These are phyloP conservation scores for Hyaloscypha bicolor DNA, from an alignment of 495 filamentous ascomycete species.

Conservation along the genomic window DNA sequence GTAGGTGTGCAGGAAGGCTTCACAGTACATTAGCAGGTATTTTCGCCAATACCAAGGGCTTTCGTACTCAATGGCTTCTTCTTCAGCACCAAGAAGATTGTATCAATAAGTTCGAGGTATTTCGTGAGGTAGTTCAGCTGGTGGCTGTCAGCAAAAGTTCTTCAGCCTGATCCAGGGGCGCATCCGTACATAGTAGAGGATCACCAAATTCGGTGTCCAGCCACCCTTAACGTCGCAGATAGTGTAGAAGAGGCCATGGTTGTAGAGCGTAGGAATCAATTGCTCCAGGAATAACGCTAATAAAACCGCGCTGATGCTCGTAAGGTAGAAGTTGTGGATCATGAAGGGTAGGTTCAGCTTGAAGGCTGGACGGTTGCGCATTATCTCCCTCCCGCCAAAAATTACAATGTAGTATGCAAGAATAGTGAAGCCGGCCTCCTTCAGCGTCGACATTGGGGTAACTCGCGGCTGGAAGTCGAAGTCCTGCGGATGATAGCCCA, in stretches of 20 bases:
- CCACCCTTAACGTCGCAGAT: slow-evolving; percentile 73
- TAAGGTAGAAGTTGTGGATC: slow-evolving; percentile 81
- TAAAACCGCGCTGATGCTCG: slow-evolving; percentile 66
- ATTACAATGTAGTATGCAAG: slow-evolving; percentile 74
- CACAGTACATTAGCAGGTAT: slow-evolving; percentile 31
- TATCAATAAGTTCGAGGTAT: slow-evolving; percentile 80
- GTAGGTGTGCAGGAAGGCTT: slow-evolving; percentile 86
- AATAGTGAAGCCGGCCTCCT: slow-evolving; percentile 63
- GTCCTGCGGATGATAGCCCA: slow-evolving; percentile 72
- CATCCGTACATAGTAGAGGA: slow-evolving; percentile 79
- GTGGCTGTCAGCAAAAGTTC: slow-evolving; percentile 14
- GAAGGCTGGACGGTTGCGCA: slow-evolving; percentile 69
- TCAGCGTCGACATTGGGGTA: slow-evolving; percentile 73
- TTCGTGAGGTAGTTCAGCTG: slow-evolving; percentile 86
- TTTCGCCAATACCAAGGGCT: not conserved
- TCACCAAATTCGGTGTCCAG: slow-evolving; percentile 77
- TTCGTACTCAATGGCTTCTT: slow-evolving; percentile 80
- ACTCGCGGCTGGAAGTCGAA: slow-evolving; percentile 67
- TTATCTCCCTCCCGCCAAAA: slow-evolving; percentile 72
- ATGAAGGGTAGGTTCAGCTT: slow-evolving; percentile 71
- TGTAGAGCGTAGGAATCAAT: slow-evolving; percentile 66
- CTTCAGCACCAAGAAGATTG: slow-evolving; percentile 81
- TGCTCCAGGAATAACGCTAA: slow-evolving; percentile 75
- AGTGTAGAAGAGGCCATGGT: slow-evolving; percentile 69
- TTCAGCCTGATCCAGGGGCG: not conserved